Evolutionary conservation across 306 rosid species (phyloP).

Genomic region (Cucurbita moschata): DNA sequence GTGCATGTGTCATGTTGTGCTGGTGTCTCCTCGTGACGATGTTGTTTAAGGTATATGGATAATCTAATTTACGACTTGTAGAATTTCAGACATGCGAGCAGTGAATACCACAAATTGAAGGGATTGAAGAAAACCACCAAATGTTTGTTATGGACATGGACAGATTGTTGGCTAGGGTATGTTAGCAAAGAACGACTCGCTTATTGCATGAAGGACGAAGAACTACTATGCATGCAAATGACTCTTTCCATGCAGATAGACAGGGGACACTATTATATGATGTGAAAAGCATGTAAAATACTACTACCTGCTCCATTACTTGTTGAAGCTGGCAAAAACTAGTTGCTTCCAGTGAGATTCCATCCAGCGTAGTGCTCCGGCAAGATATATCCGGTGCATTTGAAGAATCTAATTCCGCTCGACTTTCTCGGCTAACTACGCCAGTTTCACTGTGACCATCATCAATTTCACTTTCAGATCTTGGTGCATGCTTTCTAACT

Average conservation of each 20-base stretch:
- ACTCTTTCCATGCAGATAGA: neutral
- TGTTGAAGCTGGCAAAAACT: slow-evolving; percentile 64
- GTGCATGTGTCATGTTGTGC: neutral
- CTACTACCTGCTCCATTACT: slow-evolving; percentile 55
- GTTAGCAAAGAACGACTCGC: neutral
- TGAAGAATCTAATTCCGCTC: slow-evolving; percentile 44
- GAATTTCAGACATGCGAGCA: neutral
- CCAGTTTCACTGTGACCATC: slow-evolving; percentile 51
- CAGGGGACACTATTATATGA: neutral
- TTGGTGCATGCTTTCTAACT: slow-evolving; percentile 25
- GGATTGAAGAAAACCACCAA: neutral
- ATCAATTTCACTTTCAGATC: slow-evolving; percentile 49
- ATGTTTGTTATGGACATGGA: neutral
- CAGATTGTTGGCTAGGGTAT: neutral
- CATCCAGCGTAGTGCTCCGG: slow-evolving; percentile 31
- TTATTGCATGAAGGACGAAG: neutral
- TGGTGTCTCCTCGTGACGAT: neutral
- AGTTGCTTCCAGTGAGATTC: slow-evolving; percentile 40
- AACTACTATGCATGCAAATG: neutral
- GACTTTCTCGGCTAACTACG: slow-evolving; percentile 35
- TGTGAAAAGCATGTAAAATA: neutral
- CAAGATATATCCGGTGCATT: slow-evolving; percentile 46
- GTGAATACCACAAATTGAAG: neutral
- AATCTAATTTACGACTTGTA: neutral
- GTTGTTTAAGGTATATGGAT: neutral